Evolutionary conservation across 371 early-diverging fungal genomes (phyloP), one percentile per base, ranked within the genome.

Genomic region (Lichtheimia hyalospora): DNA sequence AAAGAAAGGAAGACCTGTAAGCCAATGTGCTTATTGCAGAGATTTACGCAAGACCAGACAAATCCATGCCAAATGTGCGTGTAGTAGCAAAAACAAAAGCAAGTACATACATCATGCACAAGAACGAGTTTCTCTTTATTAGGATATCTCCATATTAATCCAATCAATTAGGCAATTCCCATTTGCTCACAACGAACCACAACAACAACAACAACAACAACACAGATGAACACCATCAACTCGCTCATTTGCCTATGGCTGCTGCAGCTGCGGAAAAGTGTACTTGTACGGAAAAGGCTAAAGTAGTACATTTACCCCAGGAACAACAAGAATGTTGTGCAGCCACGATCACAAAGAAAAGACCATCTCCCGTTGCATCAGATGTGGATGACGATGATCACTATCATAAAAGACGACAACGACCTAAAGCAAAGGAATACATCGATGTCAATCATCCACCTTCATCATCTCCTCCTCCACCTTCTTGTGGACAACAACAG

Each of bases 1-100:
- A 57, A 85, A 83, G 68, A 91, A 91, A 71, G 93, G 93, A 25
- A 81, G 93, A 20, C 93, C 93, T 24, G 79, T 86, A 34, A 88
- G 88, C 34, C 93, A 92, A 68, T 92, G 93, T 68, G 66, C 77
- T 21, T 84, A 80, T 68, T 92, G 93, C 71, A 81, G 89, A 62
- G 87, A 89, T 66, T 77, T 89, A 57, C 82, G 93, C 42, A 89
- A 84, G 69, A 85, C 86, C 27, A 84, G 86, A 60, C 89, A 90
- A 68, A 79, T 88, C 25, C 90, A 89, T 68, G 83, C 85, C 16
- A 88, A 89, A 68, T 91, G 92, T 60, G 78, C 77, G 28, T 91
- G 92, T 64, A 73, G 71, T 49, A 28, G 5, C 21, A 46, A 46
- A 46, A 46, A n/a, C 46, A 46, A 46, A 46, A 16, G 46, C 21